Conservation (phyloP, 441 rosid species). For the Metrosideros polymorpha region DNA sequence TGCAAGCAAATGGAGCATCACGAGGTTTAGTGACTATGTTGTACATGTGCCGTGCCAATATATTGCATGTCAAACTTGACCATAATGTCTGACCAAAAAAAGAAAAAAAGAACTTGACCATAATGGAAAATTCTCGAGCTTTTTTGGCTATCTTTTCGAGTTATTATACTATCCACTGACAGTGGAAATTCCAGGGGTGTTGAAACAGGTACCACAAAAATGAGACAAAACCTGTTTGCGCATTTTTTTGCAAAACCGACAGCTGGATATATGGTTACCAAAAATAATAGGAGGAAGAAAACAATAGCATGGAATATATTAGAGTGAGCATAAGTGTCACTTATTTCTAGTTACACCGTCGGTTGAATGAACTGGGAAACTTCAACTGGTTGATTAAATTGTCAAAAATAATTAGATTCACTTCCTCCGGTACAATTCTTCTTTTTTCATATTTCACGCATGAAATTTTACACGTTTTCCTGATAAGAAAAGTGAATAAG, state of each 20-base stretch:
- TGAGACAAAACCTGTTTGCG: not conserved
- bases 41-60: not conserved
- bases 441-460: not conserved
- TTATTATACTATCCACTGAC: not conserved
- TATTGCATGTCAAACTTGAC: not conserved
- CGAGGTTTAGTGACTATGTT: not conserved
- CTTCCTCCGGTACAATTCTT: not conserved
- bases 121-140: not conserved
- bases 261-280: not conserved
- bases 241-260: not conserved
- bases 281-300: not conserved
- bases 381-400: too few species aligned
- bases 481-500: not conserved
- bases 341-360: not conserved
- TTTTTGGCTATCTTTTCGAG: not conserved
- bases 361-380: too few species aligned
- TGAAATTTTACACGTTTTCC: not conserved
- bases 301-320: not conserved
- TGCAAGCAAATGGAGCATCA: not conserved
- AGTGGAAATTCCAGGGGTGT: not conserved
- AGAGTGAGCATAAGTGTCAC: not conserved
- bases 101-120: too few species aligned
- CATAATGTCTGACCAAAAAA: too few species aligned
- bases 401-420: not conserved
- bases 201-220: not conserved